Conservation (phyloP, 495 filamentous ascomycete species). For the Podospora appendiculata region DNA sequence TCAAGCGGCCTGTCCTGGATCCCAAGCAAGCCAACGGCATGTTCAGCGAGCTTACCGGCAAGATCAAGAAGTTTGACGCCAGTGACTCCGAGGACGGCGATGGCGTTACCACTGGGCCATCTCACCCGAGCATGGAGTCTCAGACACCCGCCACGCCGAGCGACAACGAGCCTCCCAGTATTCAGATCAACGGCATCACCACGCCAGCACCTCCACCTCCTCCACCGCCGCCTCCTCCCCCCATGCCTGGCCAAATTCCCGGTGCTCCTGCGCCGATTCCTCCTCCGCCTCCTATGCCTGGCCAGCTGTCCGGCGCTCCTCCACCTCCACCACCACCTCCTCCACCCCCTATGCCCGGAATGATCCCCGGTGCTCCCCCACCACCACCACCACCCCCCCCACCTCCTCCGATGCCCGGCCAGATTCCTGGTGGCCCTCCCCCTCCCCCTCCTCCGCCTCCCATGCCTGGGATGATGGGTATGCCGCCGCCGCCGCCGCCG, state of each 20-base stretch:
- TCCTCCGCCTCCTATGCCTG: conserved; percentile 37
- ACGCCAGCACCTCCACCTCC: conserved; percentile 21
- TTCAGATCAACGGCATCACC: conserved; percentile 30
- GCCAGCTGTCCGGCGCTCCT: conserved; percentile 37
- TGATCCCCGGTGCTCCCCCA: conserved; percentile 43
- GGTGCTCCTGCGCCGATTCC: conserved; percentile 29
- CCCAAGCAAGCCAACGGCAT: conserved; percentile 65
- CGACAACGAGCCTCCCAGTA: conserved; percentile 48
- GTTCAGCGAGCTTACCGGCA: conserved; percentile 72
- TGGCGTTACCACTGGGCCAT: conserved; percentile 68
- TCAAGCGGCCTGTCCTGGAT: conserved; percentile 67
- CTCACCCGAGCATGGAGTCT: conserved; percentile 68
- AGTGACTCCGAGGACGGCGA: conserved; percentile 66
- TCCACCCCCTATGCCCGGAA: conserved; percentile 41
- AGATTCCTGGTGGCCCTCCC: conserved; percentile 40
- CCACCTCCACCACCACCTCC: conserved; percentile 38
- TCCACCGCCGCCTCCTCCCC: conserved; percentile 27
- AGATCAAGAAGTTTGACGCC: conserved; percentile 63
- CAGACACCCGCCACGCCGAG: conserved; percentile 62
- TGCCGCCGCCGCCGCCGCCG: conserved; percentile 33
- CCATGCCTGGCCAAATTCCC: conserved; percentile 30
- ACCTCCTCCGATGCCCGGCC: conserved; percentile 32
- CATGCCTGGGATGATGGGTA: conserved; percentile 32
- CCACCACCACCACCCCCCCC: conserved; percentile 33
- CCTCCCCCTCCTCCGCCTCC: conserved; percentile 29